Evolutionary conservation across 202 grass and related monocot genomes (phyloP).

Genomic region (Zoysia matrella): DNA sequence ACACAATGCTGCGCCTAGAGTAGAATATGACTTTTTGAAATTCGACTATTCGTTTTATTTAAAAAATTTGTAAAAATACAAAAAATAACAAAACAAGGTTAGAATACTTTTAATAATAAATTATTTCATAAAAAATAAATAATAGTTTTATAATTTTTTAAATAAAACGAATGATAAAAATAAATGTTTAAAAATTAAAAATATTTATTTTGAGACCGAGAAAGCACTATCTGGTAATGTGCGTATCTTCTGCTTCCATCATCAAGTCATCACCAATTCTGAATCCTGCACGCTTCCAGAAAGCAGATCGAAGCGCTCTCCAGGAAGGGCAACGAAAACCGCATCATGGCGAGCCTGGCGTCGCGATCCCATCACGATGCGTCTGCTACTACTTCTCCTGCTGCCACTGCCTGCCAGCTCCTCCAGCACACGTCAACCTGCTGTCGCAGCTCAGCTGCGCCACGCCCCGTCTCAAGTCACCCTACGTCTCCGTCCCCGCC

Average conservation of each 20-base stretch:
- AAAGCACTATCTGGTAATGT: not conserved
- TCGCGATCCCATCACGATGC: conserved; percentile 34
- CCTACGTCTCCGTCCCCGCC: conserved; percentile 18
- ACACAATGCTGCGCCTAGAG: too few relatives aligned
- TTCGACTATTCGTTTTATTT: too few relatives aligned
- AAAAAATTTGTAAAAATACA: too few relatives aligned
- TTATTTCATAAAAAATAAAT: too few relatives aligned
- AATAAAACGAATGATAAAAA: too few relatives aligned
- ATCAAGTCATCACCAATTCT: not conserved
- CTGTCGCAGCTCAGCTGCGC: conserved; percentile 9
- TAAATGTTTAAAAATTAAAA: too few relatives aligned
- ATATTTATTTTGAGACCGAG: not conserved
- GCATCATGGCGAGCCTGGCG: conserved; percentile 29
- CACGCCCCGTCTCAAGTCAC: not conserved
- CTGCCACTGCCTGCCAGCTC: conserved; percentile 4
- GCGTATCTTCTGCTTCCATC: not conserved
- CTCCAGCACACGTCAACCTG: conserved; percentile 53
- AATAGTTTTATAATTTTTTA: too few relatives aligned
- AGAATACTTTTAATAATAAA: too few relatives aligned
- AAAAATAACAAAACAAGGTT: too few relatives aligned
- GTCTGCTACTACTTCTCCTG: not conserved
- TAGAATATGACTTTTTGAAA: too few relatives aligned
- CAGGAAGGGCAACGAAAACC: not conserved
- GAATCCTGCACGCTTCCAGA: not conserved
- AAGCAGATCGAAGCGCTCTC: not conserved